Percentiles rank a stretch among this genome's conserved stretches.
phyloP scores from a whole-genome alignment of 108 stramenopile genomes.

The Cyclostephanos invisitatus region DNA sequence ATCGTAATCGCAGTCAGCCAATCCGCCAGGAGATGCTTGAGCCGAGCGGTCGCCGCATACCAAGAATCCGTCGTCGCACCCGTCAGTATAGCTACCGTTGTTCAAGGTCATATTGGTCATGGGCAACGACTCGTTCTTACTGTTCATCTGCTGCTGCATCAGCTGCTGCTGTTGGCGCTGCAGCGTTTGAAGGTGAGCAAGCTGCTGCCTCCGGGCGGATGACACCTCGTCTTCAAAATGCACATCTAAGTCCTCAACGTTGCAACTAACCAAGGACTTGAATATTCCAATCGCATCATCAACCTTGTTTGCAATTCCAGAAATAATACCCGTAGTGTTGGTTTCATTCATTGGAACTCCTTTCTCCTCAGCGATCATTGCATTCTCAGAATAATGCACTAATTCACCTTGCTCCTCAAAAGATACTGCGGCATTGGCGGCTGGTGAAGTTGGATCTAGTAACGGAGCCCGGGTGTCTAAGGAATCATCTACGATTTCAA shows the following conservation, averaged over 20 bases:
- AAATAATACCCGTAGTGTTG: not conserved
- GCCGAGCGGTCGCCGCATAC: not conserved
- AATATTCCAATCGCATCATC: not conserved
- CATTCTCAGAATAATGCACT: not conserved
- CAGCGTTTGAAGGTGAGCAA: conserved; percentile 43
- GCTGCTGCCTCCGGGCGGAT: conserved; percentile 44
- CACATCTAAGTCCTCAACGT: not conserved
- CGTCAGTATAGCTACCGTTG: not conserved
- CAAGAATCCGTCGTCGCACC: conserved; percentile 16
- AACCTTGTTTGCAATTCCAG: conserved; percentile 1
- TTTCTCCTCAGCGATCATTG: too few relatives aligned
- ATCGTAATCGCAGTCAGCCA: conserved; percentile 65
- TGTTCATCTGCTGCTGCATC: conserved; percentile 27
- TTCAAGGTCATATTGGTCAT: conserved; percentile 7
- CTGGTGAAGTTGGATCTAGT: not conserved
- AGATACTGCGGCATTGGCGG: not conserved
- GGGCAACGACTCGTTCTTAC: conserved; percentile 3
- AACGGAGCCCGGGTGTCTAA: too few relatives aligned
- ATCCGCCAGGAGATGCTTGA: conserved; percentile 1
- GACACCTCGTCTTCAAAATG: conserved; percentile 13
- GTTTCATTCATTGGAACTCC: not conserved
- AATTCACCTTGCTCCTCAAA: not conserved
- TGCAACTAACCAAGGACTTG: not conserved
- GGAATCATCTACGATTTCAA: not conserved
- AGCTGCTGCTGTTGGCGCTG: conserved; percentile 48